Evolutionary conservation across 2,329 filamentous ascomycete species (phyloP).

Genomic region (Nannizziopsis barbatae): DNA sequence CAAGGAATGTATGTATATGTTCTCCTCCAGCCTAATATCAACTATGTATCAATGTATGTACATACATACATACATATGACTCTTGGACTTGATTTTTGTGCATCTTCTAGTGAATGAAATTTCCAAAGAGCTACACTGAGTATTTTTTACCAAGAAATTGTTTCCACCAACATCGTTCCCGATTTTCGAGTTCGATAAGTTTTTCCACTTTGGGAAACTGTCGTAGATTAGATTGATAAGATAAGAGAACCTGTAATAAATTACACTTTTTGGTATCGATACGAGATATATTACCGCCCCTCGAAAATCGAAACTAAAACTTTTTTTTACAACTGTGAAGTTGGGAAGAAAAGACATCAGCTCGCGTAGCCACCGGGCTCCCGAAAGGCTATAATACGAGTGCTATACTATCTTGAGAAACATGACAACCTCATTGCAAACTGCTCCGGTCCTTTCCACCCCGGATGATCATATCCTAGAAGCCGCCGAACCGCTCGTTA

Average conservation of each 20-base stretch:
- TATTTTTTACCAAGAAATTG: too few relatives aligned
- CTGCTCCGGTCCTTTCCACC: slow-evolving; percentile 51
- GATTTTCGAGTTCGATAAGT: background rate
- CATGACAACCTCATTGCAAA: slow-evolving; percentile 23
- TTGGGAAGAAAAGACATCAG: background rate
- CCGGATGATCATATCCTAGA: slow-evolving; percentile 52
- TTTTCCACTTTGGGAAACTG: background rate
- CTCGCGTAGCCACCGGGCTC: background rate
- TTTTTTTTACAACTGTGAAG: background rate
- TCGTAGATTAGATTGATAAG: slow-evolving; percentile 5
- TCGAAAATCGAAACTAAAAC: background rate
- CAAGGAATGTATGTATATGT: too few relatives aligned
- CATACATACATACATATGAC: too few relatives aligned
- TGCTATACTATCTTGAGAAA: background rate
- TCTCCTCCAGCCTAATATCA: too few relatives aligned
- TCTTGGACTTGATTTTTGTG: too few relatives aligned
- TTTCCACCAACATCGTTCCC: too few relatives aligned
- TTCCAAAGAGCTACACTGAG: too few relatives aligned
- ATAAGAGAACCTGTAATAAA: background rate
- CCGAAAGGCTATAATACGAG: background rate
- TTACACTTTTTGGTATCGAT: background rate
- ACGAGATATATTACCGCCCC: background rate
- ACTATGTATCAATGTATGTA: too few relatives aligned
- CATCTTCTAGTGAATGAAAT: too few relatives aligned
- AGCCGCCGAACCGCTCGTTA: slow-evolving; percentile 36